Evolutionary conservation across 169 alveolate species (phyloP), one percentile per base, ranked within the genome.

Genomic region (Plasmodium sp.): DNA sequence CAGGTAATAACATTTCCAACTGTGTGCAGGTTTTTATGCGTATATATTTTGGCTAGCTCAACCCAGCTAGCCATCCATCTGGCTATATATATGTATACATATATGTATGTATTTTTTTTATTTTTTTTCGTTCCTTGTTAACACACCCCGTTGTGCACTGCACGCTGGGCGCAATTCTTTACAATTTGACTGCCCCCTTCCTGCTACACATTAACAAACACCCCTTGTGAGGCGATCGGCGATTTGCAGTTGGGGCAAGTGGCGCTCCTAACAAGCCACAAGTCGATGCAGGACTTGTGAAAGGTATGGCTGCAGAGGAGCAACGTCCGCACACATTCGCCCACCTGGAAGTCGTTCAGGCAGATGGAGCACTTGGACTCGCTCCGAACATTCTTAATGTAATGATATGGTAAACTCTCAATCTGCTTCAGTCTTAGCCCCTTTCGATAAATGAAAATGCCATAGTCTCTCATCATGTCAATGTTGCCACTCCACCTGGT

Each of bases 221-320:
- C 34, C 2, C 93, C 93, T 39, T 85, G 93, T 31, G 85, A 45
- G 22, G 93, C 93, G 80, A 93, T 93, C 16, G 96, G 94, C 5
- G 94, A 79, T 77, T 96, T 96, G 92, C 98, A 96, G 54, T 95
- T 95, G n/a, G 98, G 98, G 45, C 98, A 96, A 34, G 96, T 95
- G 43, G 98, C 98, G 84, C 96, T 96, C 73, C 98, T 95, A 73
- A 96, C 93, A 67, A 96, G 93, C 98, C 98, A 96, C 54, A 96
- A 95, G 77, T 96, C 98, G 88, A 96, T 96, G 81, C 98, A 96
- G 45, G 96, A 51, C 83, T 95, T 95, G 85, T 96, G 98, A 92
- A 96, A 96, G 75, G 96, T 88, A 67, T 96, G 98, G 74, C 97
- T 96, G 77, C 98, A 96, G 51, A 96, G 94, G 41, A 93, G 96